Evolutionary conservation across 1,284 basidiomycete species (phyloP).

Genomic region (Ustilago bromivora): DNA sequence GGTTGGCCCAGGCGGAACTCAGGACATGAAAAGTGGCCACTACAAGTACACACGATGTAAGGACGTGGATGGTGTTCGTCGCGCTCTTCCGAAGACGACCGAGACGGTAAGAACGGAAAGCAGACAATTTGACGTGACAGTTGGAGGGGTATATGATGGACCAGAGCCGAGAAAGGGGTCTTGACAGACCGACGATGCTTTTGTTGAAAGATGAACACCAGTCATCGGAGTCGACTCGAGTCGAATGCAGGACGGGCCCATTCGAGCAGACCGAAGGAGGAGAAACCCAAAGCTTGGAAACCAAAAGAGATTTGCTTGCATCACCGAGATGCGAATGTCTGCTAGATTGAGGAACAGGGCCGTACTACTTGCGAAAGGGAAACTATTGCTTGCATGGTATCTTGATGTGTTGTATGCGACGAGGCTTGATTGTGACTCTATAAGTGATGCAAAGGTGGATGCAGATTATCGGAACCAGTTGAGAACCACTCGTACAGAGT

Average conservation of each 20-base stretch:
- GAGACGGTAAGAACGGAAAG: constrained; percentile 9
- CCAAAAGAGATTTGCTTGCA: constrained; percentile 16
- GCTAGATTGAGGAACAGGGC: constrained; percentile 26
- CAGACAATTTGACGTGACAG: constrained; percentile 44
- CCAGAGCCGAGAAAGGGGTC: constrained; percentile 28
- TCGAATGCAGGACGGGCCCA: constrained; percentile 39
- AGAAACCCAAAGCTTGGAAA: constrained; percentile 12
- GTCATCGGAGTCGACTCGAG: constrained; percentile 13
- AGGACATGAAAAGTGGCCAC: constrained; percentile 22
- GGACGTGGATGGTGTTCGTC: constrained; percentile 18
- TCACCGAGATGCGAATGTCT: constrained; percentile 35
- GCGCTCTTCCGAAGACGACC: constrained; percentile 4
- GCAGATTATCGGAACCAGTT: constrained; percentile 46
- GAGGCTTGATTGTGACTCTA: constrained; percentile 35
- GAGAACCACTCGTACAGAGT: constrained; percentile 47
- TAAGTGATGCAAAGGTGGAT: constrained; percentile 51
- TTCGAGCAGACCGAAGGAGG: constrained; percentile 30
- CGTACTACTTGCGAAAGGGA: constrained; percentile 40
- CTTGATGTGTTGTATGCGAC: constrained; percentile 34
- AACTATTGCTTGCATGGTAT: constrained; percentile 50
- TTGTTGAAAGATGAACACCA: constrained; percentile 4
- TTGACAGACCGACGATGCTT: constrained; percentile 20
- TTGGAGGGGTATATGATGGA: constrained; percentile 32
- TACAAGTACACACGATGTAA: constrained; percentile 48
- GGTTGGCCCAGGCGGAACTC: background rate